Conservation (phyloP, 2,329 filamentous ascomycete genomes). For the Ascochyta clinopodiicola region DNA sequence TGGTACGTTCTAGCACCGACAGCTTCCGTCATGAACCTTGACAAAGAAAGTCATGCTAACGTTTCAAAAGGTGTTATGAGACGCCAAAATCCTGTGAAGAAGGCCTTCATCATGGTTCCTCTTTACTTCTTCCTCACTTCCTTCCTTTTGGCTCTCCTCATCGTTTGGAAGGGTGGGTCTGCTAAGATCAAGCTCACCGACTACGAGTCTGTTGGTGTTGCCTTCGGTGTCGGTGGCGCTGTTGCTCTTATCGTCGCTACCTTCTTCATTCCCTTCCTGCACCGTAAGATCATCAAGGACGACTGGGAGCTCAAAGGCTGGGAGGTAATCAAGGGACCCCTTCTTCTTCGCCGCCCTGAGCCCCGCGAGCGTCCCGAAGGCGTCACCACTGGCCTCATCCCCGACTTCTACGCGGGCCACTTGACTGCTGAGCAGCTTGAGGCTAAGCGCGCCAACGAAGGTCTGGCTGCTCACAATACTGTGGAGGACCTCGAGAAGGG, state of each 20-base stretch:
- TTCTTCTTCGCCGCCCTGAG: conserved; percentile 56
- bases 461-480: conserved; percentile 3
- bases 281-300: conserved; percentile 64
- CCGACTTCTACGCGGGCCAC: conserved; percentile 65
- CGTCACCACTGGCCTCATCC: conserved; percentile 48
- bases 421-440: conserved; percentile 61
- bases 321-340: conserved; percentile 61
- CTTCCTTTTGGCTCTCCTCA: conserved; percentile 56
- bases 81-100: conserved; percentile 60
- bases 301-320: conserved; percentile 66
- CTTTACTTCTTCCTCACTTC: conserved; percentile 65
- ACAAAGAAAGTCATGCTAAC: too few species aligned
- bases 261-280: conserved; percentile 67
- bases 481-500: conserved; percentile 36
- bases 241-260: conserved; percentile 58
- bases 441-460: conserved; percentile 30
- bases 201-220: conserved; percentile 59
- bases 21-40: too few species aligned
- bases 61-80: conserved; percentile 53
- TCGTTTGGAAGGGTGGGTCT: conserved; percentile 55
- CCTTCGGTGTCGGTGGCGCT: conserved; percentile 60
- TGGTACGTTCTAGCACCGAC: conserved; percentile 13
- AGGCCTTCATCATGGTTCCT: conserved; percentile 57
- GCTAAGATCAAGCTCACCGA: conserved; percentile 57
- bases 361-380: conserved; percentile 52